These are phyloP conservation scores for Colletotrichum agaves DNA, from an alignment of 2,329 filamentous ascomycete species.

Conservation along the genomic window DNA sequence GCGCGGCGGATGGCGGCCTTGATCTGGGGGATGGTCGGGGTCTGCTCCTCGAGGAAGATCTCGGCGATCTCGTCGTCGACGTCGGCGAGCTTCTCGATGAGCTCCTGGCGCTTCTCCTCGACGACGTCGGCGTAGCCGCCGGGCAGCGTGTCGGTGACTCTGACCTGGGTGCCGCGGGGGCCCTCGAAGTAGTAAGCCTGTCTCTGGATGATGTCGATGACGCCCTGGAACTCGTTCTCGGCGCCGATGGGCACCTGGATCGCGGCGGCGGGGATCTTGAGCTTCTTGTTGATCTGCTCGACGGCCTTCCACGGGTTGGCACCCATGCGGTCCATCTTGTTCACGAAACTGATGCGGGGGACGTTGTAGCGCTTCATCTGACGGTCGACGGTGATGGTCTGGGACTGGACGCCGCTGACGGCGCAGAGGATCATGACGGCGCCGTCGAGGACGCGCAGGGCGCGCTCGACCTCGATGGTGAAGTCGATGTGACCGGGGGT, in stretches of 20 bases:
- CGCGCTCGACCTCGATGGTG: conserved; percentile 97
- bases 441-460: conserved; percentile 92
- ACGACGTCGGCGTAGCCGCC: conserved; percentile 80
- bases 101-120: conserved; percentile 81
- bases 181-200: conserved; percentile 94
- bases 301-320: conserved; percentile 98
- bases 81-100: conserved; percentile 96
- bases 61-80: conserved; percentile 98
- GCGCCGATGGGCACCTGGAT: conserved; percentile 93
- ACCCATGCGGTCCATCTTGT: conserved; percentile 99
- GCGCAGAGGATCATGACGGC: conserved; percentile 99
- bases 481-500: conserved; percentile 99
- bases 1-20: conserved; percentile 91
- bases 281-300: conserved; percentile 96
- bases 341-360: conserved; percentile 94
- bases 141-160: conserved; percentile 83
- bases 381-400: conserved; percentile 97
- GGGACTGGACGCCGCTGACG: conserved; percentile 95
- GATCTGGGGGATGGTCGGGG: conserved; percentile 83
- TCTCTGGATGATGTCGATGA: conserved; percentile 93
- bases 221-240: conserved; percentile 91
- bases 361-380: conserved; percentile 99
- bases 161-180: conserved; percentile 79
- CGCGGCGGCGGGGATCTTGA: conserved; percentile 91
- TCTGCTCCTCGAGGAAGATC: conserved; percentile 88